phyloP scores from a whole-genome alignment of 2,329 filamentous ascomycete species.

The Fusarium piperis region DNA sequence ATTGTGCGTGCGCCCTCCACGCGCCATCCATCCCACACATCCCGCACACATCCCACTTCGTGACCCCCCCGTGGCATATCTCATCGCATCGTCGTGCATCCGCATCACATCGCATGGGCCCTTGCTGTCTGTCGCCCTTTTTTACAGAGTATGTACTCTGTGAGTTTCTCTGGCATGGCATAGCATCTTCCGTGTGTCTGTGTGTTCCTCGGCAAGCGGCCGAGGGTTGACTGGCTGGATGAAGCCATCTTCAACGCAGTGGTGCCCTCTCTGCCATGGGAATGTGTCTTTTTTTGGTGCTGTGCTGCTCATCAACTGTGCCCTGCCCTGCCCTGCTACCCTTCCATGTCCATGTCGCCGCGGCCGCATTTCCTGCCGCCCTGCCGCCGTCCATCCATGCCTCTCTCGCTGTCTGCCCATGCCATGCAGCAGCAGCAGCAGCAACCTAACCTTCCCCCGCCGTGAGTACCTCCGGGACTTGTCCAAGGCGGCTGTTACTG shows the following conservation, averaged over 20 bases:
- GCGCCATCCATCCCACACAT: slow-evolving; percentile 9
- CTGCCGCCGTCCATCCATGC: slow-evolving; percentile 21
- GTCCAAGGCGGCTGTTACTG: not conserved
- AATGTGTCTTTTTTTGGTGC: not conserved
- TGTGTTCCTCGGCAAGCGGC: not conserved
- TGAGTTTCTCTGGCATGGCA: not conserved
- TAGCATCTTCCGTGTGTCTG: not conserved
- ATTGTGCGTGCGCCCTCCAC: slow-evolving; percentile 12
- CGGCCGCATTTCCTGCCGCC: slow-evolving; percentile 33
- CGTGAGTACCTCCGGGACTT: not conserved
- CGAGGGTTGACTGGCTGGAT: not conserved
- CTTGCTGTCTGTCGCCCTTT: not conserved
- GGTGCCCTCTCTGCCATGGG: not conserved
- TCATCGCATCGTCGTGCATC: slow-evolving; percentile 23
- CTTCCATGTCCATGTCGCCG: slow-evolving; percentile 16
- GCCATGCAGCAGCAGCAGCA: not conserved
- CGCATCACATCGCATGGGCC: slow-evolving; percentile 25
- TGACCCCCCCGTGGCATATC: slow-evolving; percentile 28
- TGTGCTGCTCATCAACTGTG: not conserved
- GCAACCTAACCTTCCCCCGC: not conserved
- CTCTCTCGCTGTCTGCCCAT: not conserved
- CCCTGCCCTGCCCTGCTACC: not conserved
- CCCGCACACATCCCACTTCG: slow-evolving; percentile 24
- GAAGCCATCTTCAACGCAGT: slow-evolving; percentile 1
- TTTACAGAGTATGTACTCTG: not conserved